phyloP scores from a whole-genome alignment of 1,284 basidiomycete species.

The Boletellus sp. region DNA sequence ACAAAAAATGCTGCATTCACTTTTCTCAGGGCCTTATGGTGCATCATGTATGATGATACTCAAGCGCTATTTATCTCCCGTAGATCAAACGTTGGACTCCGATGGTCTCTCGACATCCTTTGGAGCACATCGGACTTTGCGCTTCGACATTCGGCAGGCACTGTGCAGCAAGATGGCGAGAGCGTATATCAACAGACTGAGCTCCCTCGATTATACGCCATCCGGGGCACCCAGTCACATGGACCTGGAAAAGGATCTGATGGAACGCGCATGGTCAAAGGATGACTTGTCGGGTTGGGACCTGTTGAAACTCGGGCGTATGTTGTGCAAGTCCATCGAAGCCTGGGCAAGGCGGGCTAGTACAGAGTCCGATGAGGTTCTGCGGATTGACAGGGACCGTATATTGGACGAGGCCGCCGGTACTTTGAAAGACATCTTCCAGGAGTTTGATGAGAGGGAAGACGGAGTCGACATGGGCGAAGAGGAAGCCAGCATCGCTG shows the following conservation, averaged over 20 bases:
- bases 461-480: conserved; percentile 61
- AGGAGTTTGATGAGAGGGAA: conserved; percentile 62
- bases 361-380: conserved; percentile 20
- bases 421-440: conserved; percentile 64
- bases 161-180: conserved; percentile 60
- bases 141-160: conserved; percentile 57
- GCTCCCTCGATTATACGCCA: conserved; percentile 49
- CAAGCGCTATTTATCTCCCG: conserved; percentile 44
- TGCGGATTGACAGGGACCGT: conserved; percentile 42
- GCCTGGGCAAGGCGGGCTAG: conserved; percentile 50
- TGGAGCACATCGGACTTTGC: conserved; percentile 65
- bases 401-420: conserved; percentile 66
- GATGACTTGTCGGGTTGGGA: conserved; percentile 63
- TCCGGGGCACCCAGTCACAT: conserved; percentile 57
- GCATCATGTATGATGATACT: conserved; percentile 60
- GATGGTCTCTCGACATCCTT: conserved; percentile 37
- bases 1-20: conserved; percentile 48
- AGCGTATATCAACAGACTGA: conserved; percentile 55
- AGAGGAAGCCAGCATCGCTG: conserved; percentile 61
- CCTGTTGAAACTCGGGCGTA: conserved; percentile 51
- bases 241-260: conserved; percentile 54
- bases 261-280: conserved; percentile 69
- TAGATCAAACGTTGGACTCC: conserved; percentile 23
- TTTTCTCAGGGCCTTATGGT: conserved; percentile 63
- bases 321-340: conserved; percentile 49